Conservation (phyloP, 495 filamentous ascomycete genomes). For the Podospora sp. region DNA sequence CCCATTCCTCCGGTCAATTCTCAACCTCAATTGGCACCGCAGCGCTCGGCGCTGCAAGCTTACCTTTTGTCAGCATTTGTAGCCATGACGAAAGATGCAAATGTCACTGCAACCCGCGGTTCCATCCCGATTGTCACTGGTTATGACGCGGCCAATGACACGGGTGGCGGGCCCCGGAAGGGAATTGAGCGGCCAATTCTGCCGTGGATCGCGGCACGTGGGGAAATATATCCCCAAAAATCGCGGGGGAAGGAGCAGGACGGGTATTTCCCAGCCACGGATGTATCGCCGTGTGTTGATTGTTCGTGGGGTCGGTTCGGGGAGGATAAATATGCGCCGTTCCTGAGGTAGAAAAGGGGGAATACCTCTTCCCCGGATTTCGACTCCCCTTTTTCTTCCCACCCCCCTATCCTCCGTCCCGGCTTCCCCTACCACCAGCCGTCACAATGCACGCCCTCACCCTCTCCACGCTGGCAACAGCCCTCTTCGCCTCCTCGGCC, state of each 20-base stretch:
- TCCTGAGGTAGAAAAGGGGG: no score
- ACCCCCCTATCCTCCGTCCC: not conserved
- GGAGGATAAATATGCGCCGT: constrained; percentile 10
- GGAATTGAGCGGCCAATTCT: constrained; percentile 3
- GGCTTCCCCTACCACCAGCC: not conserved
- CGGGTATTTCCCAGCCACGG: not conserved
- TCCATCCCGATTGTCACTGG: not conserved
- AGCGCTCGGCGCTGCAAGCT: not conserved
- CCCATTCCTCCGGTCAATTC: no score
- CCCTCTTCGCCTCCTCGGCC: constrained; percentile 3
- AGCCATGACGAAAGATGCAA: not conserved
- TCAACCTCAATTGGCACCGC: not conserved
- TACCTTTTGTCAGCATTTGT: constrained; percentile 1
- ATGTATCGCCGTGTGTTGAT: not conserved
- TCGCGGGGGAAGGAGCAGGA: constrained; percentile 3
- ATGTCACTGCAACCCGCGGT: not conserved
- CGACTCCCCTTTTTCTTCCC: not conserved
- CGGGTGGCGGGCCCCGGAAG: not conserved
- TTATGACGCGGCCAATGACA: constrained; percentile 9
- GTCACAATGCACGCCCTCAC: constrained; percentile 13
- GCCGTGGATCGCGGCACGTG: constrained; percentile 6
- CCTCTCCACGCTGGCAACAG: not conserved
- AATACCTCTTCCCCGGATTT: constrained; percentile 2
- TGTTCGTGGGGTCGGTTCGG: not conserved
- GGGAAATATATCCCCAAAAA: not conserved